Evolutionary conservation across 306 rosid genomes (phyloP).

Genomic region (Lathyrus oleraceus): DNA sequence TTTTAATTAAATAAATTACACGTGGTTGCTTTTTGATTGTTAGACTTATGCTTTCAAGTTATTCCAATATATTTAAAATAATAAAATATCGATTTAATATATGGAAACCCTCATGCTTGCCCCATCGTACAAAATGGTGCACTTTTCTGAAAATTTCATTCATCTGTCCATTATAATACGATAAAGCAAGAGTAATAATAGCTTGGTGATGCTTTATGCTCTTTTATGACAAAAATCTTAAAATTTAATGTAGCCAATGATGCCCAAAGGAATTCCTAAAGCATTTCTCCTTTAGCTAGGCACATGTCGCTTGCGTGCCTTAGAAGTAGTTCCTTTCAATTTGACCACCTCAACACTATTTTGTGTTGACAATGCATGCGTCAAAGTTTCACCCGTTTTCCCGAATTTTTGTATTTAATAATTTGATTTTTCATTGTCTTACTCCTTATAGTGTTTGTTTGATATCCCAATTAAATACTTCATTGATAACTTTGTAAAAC

Average conservation of each 20-base stretch:
- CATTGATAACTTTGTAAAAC: slow-evolving; percentile 25
- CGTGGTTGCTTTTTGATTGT: background rate
- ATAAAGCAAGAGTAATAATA: slow-evolving; percentile 4
- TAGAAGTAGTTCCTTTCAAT: background rate
- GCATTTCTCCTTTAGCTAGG: slow-evolving; percentile 1
- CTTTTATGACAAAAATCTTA: background rate
- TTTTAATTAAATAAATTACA: background rate
- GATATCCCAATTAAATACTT: background rate
- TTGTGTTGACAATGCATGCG: slow-evolving; percentile 15
- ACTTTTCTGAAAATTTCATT: background rate
- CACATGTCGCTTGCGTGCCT: background rate
- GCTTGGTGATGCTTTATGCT: background rate
- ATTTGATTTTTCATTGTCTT: background rate
- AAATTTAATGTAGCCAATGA: background rate
- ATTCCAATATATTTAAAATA: slow-evolving; percentile 1
- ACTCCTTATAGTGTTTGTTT: background rate
- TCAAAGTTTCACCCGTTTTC: slow-evolving; percentile 14
- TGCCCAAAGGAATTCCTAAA: background rate
- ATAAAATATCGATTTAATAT: slow-evolving; percentile 10
- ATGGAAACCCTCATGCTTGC: background rate
- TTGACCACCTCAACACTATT: background rate
- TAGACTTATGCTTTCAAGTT: background rate
- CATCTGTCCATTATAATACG: background rate
- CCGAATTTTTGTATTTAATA: background rate
- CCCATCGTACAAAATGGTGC: background rate